Conservation (phyloP, 495 filamentous ascomycete genomes). For the Podospora sp. region DNA sequence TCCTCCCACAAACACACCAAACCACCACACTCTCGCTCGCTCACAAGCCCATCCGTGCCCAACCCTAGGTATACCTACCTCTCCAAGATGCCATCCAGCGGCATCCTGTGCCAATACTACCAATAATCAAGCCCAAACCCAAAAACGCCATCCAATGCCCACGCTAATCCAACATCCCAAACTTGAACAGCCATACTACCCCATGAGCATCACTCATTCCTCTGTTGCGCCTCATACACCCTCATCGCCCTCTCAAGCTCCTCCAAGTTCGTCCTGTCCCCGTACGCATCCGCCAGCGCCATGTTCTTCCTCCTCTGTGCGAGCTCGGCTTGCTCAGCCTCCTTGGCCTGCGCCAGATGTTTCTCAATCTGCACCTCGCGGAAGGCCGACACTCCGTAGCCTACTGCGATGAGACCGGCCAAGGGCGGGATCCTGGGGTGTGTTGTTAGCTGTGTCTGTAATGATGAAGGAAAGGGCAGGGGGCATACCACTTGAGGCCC, state of each 20-base stretch:
- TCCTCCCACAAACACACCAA: not conserved
- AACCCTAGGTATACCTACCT: not conserved
- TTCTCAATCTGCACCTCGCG: constrained; percentile 31
- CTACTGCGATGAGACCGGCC: constrained; percentile 43
- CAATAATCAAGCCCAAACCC: not conserved
- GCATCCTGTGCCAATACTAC: not conserved
- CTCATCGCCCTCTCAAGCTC: constrained; percentile 61
- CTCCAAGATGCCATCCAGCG: not conserved
- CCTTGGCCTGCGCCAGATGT: constrained; percentile 27
- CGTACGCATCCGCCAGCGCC: constrained; percentile 57
- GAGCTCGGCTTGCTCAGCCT: constrained; percentile 27
- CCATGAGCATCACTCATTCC: constrained; percentile 30
- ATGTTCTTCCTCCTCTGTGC: constrained; percentile 32
- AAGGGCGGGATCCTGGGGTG: constrained; percentile 41
- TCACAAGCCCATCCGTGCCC: too few relatives aligned
- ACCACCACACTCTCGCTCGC: too few relatives aligned
- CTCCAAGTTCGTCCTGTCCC: constrained; percentile 57
- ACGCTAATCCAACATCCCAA: not conserved
- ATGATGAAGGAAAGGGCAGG: not conserved
- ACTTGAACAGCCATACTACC: too few relatives aligned
- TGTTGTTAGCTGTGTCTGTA: constrained; percentile 11
- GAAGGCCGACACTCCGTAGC: constrained; percentile 45
- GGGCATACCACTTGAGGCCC: constrained; percentile 42
- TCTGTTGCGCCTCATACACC: constrained; percentile 49
- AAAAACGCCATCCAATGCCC: not conserved